Conservation (phyloP, 2,329 filamentous ascomycete genomes). For the Fusarium sp. region DNA sequence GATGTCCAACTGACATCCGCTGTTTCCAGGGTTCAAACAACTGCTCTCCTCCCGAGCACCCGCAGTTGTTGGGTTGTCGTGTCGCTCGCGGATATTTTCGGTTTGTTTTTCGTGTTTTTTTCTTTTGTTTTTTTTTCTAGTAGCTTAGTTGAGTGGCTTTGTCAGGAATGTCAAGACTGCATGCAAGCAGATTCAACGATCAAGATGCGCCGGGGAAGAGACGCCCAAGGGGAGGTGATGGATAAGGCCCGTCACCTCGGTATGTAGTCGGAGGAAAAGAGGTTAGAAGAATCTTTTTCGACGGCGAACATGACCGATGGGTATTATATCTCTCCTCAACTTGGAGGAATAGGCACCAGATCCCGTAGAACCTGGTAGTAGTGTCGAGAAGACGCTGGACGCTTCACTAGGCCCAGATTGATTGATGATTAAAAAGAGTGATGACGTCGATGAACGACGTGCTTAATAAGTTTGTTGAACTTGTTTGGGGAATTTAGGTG, state of each 20-base stretch:
- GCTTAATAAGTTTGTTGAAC: conserved; percentile 30
- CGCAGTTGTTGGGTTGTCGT: conserved; percentile 33
- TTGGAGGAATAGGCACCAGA: conserved; percentile 47
- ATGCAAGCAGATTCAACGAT: conserved; percentile 39
- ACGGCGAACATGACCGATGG: conserved; percentile 65
- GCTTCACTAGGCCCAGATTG: conserved; percentile 42
- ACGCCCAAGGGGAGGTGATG: conserved; percentile 60
- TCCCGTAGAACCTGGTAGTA: conserved; percentile 44
- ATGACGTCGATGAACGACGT: conserved; percentile 46
- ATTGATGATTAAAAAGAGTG: conserved; percentile 38
- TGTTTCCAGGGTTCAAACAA: conserved; percentile 36
- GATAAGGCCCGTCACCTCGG: conserved; percentile 68
- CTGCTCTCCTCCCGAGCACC: conserved; percentile 45
- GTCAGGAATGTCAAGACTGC: conserved; percentile 38
- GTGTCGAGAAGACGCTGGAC: conserved; percentile 45
- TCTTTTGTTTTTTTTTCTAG: conserved; percentile 39
- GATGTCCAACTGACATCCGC: conserved; percentile 49
- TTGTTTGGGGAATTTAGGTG: conserved; percentile 38
- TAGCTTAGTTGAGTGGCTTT: conserved; percentile 22
- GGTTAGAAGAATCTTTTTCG: conserved; percentile 64
- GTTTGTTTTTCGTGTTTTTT: conserved; percentile 50
- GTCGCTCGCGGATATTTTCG: conserved; percentile 13
- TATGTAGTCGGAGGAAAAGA: conserved; percentile 70
- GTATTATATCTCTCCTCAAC: conserved; percentile 49
- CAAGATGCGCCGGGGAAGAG: conserved; percentile 41